These are phyloP conservation scores for Lachancea meyersii DNA, from an alignment of 805 yeast genomes.

Conservation along the genomic window DNA sequence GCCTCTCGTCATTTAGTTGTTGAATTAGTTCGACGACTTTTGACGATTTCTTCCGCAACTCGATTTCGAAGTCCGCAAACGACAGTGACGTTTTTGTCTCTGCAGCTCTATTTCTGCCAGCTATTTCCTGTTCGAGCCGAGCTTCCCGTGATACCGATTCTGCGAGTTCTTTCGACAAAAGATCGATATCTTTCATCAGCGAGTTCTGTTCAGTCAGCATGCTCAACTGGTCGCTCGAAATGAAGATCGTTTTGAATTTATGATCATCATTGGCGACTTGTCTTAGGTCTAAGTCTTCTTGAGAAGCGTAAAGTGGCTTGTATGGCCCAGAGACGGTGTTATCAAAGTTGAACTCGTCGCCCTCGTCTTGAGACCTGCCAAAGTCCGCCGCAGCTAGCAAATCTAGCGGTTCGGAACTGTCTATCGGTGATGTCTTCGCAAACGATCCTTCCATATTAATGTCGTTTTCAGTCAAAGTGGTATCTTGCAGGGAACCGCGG, in stretches of 20 bases:
- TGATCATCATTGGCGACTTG: neutral
- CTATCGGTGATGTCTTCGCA: neutral
- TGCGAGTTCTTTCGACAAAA: slow-evolving; percentile 68
- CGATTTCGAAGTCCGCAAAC: slow-evolving; percentile 27
- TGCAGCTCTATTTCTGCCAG: slow-evolving; percentile 4
- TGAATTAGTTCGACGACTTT: slow-evolving; percentile 49
- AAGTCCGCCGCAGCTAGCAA: neutral
- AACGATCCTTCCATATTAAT: neutral
- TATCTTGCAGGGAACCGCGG: neutral
- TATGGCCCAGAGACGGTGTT: slow-evolving; percentile 15
- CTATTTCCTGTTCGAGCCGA: slow-evolving; percentile 44
- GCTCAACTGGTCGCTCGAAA: slow-evolving; percentile 57
- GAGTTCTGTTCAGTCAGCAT: slow-evolving; percentile 54
- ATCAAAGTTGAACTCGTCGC: slow-evolving; percentile 22
- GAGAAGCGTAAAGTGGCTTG: slow-evolving; percentile 14
- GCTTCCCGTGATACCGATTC: slow-evolving; percentile 66
- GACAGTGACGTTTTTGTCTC: slow-evolving; percentile 9
- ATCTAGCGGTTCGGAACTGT: neutral
- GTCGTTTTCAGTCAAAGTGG: neutral
- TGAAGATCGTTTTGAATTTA: slow-evolving; percentile 28
- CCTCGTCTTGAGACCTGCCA: slow-evolving; percentile 4
- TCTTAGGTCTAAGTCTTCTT: slow-evolving; percentile 6
- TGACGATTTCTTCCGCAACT: slow-evolving; percentile 35
- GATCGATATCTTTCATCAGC: slow-evolving; percentile 55
- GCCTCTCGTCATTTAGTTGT: slow-evolving; percentile 56